Conservation (phyloP, 192 early-diverging fungal genomes). For the Chytriomyces confervae region DNA sequence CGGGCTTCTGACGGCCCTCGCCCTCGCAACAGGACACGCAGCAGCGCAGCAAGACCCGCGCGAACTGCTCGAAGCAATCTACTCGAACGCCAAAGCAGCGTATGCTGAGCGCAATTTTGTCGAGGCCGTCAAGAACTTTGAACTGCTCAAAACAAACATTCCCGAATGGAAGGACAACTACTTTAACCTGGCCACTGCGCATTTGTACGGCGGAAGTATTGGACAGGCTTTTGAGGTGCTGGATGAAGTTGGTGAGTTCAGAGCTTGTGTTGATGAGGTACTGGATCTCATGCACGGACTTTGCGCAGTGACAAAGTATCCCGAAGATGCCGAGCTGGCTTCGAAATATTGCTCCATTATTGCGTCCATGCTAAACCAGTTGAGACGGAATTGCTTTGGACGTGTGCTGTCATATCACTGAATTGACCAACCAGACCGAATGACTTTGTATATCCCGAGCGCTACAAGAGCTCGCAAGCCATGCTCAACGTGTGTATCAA, state of each 20-base stretch:
- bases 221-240: slow-evolving; percentile 11
- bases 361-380: slow-evolving; percentile 7
- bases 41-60: not conserved
- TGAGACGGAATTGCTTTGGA: not conserved
- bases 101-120: slow-evolving; percentile 11
- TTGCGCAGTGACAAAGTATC: slow-evolving; percentile 8
- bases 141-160: slow-evolving; percentile 8
- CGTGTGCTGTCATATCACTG: not conserved
- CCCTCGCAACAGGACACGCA: too few species aligned
- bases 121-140: not conserved
- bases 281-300: not conserved
- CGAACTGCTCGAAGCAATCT: not conserved
- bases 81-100: slow-evolving; percentile 2
- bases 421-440: slow-evolving; percentile 13
- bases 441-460: slow-evolving; percentile 16
- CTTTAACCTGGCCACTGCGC: slow-evolving; percentile 13
- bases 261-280: not conserved
- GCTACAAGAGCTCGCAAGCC: not conserved
- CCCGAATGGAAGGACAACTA: slow-evolving; percentile 29
- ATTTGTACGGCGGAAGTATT: slow-evolving; percentile 6
- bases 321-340: slow-evolving; percentile 2
- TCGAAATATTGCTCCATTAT: slow-evolving; percentile 22
- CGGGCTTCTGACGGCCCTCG: too few species aligned
- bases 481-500: slow-evolving; percentile 14
- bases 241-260: slow-evolving; percentile 18